These are phyloP conservation scores for Hanseniaspora nectarophila DNA, from an alignment of 805 yeast genomes.

Conservation along the genomic window DNA sequence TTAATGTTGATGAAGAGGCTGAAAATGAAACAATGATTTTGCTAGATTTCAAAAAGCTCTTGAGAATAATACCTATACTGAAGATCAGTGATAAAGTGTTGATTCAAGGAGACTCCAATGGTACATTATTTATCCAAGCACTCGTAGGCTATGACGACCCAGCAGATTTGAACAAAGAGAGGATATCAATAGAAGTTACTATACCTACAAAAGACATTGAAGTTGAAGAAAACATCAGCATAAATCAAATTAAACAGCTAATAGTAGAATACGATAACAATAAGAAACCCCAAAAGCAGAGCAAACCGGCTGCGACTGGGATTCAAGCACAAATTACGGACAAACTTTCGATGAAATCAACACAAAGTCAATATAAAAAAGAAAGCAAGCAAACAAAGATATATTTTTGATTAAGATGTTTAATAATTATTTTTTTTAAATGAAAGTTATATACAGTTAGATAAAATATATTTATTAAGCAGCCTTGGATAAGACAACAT, in stretches of 20 bases:
- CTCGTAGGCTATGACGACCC: constrained; percentile 4
- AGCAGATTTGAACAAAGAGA: background rate
- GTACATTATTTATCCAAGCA: constrained; percentile 10
- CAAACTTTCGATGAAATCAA: background rate
- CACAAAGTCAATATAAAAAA: constrained; percentile 4
- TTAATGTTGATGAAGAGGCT: background rate
- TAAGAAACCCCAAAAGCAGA: background rate
- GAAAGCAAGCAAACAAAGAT: background rate
- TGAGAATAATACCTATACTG: constrained; percentile 6
- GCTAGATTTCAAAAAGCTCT: constrained; percentile 9
- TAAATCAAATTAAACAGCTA: background rate
- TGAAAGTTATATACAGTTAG: constrained; percentile 10
- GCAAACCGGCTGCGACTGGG: background rate
- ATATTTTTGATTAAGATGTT: background rate
- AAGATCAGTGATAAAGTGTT: constrained; percentile 13
- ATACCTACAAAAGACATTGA: constrained; percentile 14
- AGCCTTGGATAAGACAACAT: constrained; percentile 58
- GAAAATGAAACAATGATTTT: constrained; percentile 8
- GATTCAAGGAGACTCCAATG: constrained; percentile 7
- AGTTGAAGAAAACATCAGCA: constrained; percentile 5
- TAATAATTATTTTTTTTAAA: background rate
- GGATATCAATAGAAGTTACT: constrained; percentile 13
- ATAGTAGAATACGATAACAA: constrained; percentile 6
- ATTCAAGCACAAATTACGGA: background rate
- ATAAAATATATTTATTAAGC: constrained; percentile 7